Evolutionary conservation across 1,284 basidiomycete species (phyloP), one percentile per base, ranked within the genome.

Genomic region (Pisolithus thermaeus): DNA sequence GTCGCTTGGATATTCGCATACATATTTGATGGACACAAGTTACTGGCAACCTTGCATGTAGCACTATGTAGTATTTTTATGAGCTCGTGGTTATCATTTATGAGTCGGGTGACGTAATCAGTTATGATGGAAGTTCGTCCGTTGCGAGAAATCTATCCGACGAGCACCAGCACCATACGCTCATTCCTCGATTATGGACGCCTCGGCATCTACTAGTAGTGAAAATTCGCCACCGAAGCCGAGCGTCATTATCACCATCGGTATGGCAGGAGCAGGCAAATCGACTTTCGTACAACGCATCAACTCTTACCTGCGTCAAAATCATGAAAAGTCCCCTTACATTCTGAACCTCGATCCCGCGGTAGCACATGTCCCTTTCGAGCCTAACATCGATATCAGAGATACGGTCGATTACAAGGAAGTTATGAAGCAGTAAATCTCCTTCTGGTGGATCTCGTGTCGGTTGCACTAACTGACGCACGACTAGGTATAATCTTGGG

Each of bases 261-360:
- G 95, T 18, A 95, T 95, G 92, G 92, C 92, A 0, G 92, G 92
- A 7, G 91, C 90, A 8, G 93, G 97, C 58, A 98, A 99, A 74
- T 97, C 96, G 3, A 98, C 97, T 1, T 92, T 99, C 67, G 92
- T 98, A 28, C 92, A 96, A 64, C 81, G 91, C 30, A 84, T 97
- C 56, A 96, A 94, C 68, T 87, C 93, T 20, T 81, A 96, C 70
- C 73, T 96, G 47, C 90, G 94, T 63, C 67, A 68, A 44, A 62
- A 79, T 41, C 76, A 81, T 0, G 74, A 77, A n/a, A 74, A 70
- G 22, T 89, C 90, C 3, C 95, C 96, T 0, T 99, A 99, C 72
- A 84, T 98, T 63, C 80, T 99, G 68, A 99, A 99, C 69, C 86
- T 99, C 54, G 97, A 99, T 69, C 97, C 97, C 2, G 97, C 97